Conservation (phyloP, 2,329 filamentous ascomycete genomes). For the Albophoma yamanashiensis region DNA sequence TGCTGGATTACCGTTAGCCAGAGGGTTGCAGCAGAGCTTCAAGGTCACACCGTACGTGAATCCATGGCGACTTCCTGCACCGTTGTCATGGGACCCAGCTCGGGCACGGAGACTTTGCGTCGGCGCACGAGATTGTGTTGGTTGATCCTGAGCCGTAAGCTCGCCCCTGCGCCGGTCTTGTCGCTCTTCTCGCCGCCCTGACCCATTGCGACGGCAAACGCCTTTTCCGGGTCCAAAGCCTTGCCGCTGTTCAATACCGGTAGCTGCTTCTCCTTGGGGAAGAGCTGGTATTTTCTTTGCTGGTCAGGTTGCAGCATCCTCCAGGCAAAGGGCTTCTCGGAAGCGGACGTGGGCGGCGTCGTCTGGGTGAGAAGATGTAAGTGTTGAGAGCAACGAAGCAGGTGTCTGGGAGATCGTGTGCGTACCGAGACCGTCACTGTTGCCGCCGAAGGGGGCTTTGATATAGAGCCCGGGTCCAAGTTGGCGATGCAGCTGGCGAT, state of each 20-base stretch:
- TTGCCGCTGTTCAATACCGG: slow-evolving; percentile 29
- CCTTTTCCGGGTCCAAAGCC: slow-evolving; percentile 38
- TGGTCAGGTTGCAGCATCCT: slow-evolving; percentile 46
- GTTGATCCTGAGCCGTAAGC: slow-evolving; percentile 41
- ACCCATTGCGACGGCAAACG: slow-evolving; percentile 29
- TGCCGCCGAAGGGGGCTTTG: slow-evolving; percentile 35
- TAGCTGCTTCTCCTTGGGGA: slow-evolving; percentile 41
- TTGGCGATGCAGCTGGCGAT: slow-evolving; percentile 49
- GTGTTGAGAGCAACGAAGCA: background rate
- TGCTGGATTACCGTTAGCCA: slow-evolving; percentile 26
- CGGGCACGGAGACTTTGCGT: slow-evolving; percentile 53
- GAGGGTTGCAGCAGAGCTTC: background rate
- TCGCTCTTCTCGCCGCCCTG: slow-evolving; percentile 30
- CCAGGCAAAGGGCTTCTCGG: slow-evolving; percentile 43
- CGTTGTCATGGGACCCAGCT: slow-evolving; percentile 57
- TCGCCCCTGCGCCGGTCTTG: slow-evolving; percentile 23
- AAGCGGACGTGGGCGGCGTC: background rate
- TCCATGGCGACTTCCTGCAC: slow-evolving; percentile 59
- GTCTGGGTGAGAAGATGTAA: background rate
- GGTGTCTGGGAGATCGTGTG: background rate
- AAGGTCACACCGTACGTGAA: slow-evolving; percentile 44
- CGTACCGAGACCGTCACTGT: slow-evolving; percentile 34
- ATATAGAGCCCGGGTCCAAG: slow-evolving; percentile 38
- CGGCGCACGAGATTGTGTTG: slow-evolving; percentile 46
- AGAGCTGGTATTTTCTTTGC: slow-evolving; percentile 49